phyloP scores from a whole-genome alignment of 225 moss, liverwort and hornwort species.

The Sphagnum tenellum region DNA sequence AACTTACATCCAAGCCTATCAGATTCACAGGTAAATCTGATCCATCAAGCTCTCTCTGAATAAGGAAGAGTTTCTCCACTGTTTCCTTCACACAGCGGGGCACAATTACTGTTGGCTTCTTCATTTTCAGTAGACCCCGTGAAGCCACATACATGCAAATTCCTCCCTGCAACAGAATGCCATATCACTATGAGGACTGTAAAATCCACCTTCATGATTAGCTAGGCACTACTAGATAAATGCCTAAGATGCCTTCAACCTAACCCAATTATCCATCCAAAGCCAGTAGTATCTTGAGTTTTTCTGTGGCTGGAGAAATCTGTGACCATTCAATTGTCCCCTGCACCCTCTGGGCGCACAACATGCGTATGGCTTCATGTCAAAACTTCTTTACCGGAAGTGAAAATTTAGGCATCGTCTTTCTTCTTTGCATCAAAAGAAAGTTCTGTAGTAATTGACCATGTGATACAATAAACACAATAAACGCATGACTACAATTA shows the following conservation, averaged over 20 bases:
- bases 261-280: too few relatives aligned
- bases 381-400: too few relatives aligned
- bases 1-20: conserved; percentile 96
- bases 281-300: too few relatives aligned
- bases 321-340: too few relatives aligned
- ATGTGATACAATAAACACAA: too few relatives aligned
- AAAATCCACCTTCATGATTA: not conserved
- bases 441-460: too few relatives aligned
- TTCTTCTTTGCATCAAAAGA: not conserved
- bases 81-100: conserved; percentile 64
- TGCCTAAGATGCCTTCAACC: not conserved
- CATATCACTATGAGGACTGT: too few relatives aligned
- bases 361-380: too few relatives aligned
- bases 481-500: too few relatives aligned
- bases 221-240: too few relatives aligned
- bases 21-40: conserved; percentile 63
- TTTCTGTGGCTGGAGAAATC: too few relatives aligned
- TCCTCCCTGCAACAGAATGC: conserved; percentile 42
- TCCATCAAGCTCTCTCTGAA: conserved; percentile 82
- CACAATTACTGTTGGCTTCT: conserved; percentile 72
- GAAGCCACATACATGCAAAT: conserved; percentile 89
- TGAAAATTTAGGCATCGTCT: not conserved
- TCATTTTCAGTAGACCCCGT: conserved; percentile 77
- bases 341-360: too few relatives aligned
- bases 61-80: conserved; percentile 74